Percentiles rank a stretch among this genome's conserved stretches.
Conservation (phyloP, 2,329 filamentous ascomycete species). For the Penicillium sp. region DNA sequence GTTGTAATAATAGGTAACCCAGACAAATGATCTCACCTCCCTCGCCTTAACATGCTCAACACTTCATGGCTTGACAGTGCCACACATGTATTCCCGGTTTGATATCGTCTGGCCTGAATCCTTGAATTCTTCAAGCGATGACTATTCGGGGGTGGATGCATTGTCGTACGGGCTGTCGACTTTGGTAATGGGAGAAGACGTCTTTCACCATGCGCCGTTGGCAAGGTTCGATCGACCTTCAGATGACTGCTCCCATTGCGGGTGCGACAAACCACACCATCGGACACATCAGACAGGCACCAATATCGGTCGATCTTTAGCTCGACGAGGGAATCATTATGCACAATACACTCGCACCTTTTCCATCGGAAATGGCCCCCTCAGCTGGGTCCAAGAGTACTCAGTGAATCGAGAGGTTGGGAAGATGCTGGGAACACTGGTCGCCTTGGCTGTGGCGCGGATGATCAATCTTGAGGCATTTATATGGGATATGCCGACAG, state of each 20-base stretch:
- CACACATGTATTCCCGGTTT: slow-evolving; percentile 80
- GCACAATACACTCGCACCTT: slow-evolving; percentile 79
- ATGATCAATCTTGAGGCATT: slow-evolving; percentile 83
- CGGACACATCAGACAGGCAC: background rate
- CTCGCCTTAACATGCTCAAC: slow-evolving; percentile 76
- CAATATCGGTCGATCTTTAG: slow-evolving; percentile 2
- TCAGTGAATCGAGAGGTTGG: slow-evolving; percentile 79
- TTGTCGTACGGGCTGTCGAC: slow-evolving; percentile 81
- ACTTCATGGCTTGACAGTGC: slow-evolving; percentile 71
- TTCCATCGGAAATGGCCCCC: slow-evolving; percentile 77
- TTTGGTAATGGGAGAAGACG: slow-evolving; percentile 69
- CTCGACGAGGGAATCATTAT: slow-evolving; percentile 69
- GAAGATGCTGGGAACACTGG: slow-evolving; percentile 84
- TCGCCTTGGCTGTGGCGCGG: slow-evolving; percentile 73
- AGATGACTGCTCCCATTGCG: slow-evolving; percentile 31
- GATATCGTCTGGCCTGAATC: slow-evolving; percentile 87
- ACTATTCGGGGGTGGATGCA: slow-evolving; percentile 73
- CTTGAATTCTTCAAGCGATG: slow-evolving; percentile 58
- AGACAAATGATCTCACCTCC: slow-evolving; percentile 78
- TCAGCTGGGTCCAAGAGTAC: slow-evolving; percentile 78
- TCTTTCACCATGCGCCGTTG: slow-evolving; percentile 54
- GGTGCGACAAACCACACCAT: slow-evolving; percentile 25
- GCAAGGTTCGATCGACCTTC: slow-evolving; percentile 19
- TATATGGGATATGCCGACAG: slow-evolving; percentile 87
- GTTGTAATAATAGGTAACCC: slow-evolving; percentile 60